Evolutionary conservation across 306 rosid genomes (phyloP).

Genomic region (Dryas octopetala): DNA sequence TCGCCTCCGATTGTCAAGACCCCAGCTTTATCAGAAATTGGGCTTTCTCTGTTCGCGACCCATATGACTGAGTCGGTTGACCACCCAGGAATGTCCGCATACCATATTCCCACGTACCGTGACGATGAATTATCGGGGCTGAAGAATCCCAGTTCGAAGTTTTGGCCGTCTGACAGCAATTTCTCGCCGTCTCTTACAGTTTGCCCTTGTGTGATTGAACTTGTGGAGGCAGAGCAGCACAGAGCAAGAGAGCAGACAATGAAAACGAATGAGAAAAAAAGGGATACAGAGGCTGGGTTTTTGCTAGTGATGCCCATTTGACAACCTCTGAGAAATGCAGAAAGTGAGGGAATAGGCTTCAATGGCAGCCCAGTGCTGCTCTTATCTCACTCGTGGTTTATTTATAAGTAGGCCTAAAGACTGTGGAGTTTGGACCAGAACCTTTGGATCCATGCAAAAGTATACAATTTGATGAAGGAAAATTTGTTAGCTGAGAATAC

Average conservation of each 20-base stretch:
- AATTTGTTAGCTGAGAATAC: too few species aligned
- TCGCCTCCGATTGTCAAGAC: slow-evolving; percentile 37
- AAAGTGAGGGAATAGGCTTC: not conserved
- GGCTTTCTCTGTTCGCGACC: slow-evolving; percentile 72
- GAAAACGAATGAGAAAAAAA: slow-evolving; percentile 8
- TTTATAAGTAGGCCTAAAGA: too few species aligned
- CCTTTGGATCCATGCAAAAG: too few species aligned
- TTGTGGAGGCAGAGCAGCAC: slow-evolving; percentile 34
- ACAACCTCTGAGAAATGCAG: not conserved
- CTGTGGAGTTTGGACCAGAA: too few species aligned
- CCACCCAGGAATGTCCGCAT: slow-evolving; percentile 31
- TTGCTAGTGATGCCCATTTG: slow-evolving; percentile 24
- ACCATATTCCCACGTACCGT: slow-evolving; percentile 77
- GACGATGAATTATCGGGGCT: slow-evolving; percentile 25
- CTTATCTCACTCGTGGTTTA: too few species aligned
- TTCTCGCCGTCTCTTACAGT: slow-evolving; percentile 36
- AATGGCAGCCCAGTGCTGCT: too few species aligned
- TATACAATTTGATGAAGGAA: too few species aligned
- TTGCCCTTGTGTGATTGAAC: slow-evolving; percentile 32
- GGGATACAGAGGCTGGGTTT: slow-evolving; percentile 10
- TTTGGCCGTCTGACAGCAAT: slow-evolving; percentile 32
- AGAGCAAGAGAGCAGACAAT: slow-evolving; percentile 24
- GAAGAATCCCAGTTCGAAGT: slow-evolving; percentile 73
- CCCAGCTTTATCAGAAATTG: slow-evolving; percentile 45
- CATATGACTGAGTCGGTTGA: slow-evolving; percentile 32